phyloP scores from a whole-genome alignment of 257 asterid species.

The Solanum gracilifrons region DNA sequence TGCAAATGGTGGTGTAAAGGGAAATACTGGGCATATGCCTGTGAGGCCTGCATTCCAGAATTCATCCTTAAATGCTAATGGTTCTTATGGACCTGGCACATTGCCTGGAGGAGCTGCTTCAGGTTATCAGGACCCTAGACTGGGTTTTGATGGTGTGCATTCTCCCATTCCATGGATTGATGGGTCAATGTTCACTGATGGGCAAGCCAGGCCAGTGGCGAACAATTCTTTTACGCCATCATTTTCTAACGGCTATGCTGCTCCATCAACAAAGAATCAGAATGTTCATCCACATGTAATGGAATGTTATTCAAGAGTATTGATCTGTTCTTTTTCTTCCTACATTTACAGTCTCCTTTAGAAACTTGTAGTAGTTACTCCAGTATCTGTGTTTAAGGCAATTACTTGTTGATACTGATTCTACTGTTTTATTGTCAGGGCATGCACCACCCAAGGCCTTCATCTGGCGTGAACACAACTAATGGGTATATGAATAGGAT shows the following conservation, averaged over 20 bases:
- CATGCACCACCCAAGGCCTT: slow-evolving; percentile 34
- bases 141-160: slow-evolving; percentile 40
- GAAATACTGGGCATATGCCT: slow-evolving; percentile 21
- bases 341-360: not conserved
- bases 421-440: slow-evolving; percentile 21
- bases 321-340: not conserved
- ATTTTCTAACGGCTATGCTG: slow-evolving; percentile 21
- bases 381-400: not conserved
- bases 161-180: slow-evolving; percentile 63
- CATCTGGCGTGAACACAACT: slow-evolving; percentile 32
- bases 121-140: slow-evolving; percentile 56
- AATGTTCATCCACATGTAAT: slow-evolving; percentile 29
- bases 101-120: slow-evolving; percentile 47
- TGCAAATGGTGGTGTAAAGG: slow-evolving; percentile 40
- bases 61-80: slow-evolving; percentile 28
- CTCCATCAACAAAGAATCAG: slow-evolving; percentile 40
- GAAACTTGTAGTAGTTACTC: not conserved
- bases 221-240: slow-evolving; percentile 35
- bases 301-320: slow-evolving; percentile 18
- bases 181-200: slow-evolving; percentile 43
- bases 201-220: slow-evolving; percentile 33
- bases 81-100: slow-evolving; percentile 34
- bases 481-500: slow-evolving; percentile 42
- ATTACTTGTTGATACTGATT: not conserved
- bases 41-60: slow-evolving; percentile 24